These are phyloP conservation scores for Trametes cingulata DNA, from an alignment of 768 basidiomycete species.

Conservation along the genomic window DNA sequence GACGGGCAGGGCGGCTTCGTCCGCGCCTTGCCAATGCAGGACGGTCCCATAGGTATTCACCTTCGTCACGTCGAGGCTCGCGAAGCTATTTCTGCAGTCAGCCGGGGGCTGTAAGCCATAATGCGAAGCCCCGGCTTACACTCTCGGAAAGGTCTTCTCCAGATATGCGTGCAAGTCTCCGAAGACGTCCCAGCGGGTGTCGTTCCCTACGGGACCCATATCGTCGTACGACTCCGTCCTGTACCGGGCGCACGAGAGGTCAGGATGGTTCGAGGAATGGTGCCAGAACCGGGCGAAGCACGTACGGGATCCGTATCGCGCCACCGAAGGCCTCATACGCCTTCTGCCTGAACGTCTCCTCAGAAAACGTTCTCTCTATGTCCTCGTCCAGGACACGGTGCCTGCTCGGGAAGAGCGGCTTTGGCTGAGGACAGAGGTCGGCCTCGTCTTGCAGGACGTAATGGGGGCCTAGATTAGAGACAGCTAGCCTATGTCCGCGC, in stretches of 20 bases:
- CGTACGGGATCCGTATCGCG: constrained; percentile 39
- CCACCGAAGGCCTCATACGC: constrained; percentile 26
- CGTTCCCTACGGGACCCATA: constrained; percentile 46
- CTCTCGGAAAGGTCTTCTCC: constrained; percentile 59
- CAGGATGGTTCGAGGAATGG: neutral
- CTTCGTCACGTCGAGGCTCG: constrained; percentile 48
- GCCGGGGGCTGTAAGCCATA: no score
- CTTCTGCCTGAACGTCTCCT: constrained; percentile 34
- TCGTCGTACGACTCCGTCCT: constrained; percentile 54
- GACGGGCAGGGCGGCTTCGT: constrained; percentile 50
- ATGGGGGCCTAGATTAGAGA: no score
- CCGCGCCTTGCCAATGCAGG: constrained; percentile 58
- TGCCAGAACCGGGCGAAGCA: no score
- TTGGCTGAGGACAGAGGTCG: constrained; percentile 38
- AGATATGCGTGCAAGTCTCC: constrained; percentile 39
- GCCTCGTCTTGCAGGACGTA: neutral
- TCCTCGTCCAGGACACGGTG: constrained; percentile 34
- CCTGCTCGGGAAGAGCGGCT: constrained; percentile 28
- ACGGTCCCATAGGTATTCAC: constrained; percentile 64
- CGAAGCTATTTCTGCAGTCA: constrained; percentile 27
- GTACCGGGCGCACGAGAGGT: constrained; percentile 1
- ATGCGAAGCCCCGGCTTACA: constrained; percentile 37
- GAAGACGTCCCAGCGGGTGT: constrained; percentile 46
- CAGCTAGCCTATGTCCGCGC: no score
- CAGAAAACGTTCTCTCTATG: constrained; percentile 32